phyloP scores from a whole-genome alignment of 495 filamentous ascomycete species.

The Penicillium roqueforti region DNA sequence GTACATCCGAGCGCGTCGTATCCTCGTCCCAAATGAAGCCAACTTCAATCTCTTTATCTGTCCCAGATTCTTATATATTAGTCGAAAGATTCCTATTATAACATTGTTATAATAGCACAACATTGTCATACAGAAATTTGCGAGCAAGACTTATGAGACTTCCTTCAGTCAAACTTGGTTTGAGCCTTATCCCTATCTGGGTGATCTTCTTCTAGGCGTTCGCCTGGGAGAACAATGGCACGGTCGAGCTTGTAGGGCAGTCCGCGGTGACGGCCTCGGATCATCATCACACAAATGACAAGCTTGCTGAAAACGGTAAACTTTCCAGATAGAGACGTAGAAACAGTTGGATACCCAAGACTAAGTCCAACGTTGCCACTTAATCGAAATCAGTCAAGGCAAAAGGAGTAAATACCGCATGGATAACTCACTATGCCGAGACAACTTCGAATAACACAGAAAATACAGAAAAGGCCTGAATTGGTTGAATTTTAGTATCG shows the following conservation, averaged over 20 bases:
- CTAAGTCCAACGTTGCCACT: constrained; percentile 81
- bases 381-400: background rate
- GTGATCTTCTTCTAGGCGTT: constrained; percentile 42
- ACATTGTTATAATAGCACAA: too few relatives aligned
- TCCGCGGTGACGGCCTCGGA: constrained; percentile 84
- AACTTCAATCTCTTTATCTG: too few relatives aligned
- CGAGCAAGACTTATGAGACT: background rate
- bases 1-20: too few relatives aligned
- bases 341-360: constrained; percentile 67
- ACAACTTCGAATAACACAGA: constrained; percentile 79
- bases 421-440: constrained; percentile 58
- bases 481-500: background rate
- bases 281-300: constrained; percentile 81
- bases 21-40: too few relatives aligned
- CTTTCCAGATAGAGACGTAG: constrained; percentile 68
- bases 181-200: background rate
- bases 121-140: background rate
- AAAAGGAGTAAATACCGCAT: background rate
- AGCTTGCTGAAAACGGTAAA: constrained; percentile 76
- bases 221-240: constrained; percentile 73
- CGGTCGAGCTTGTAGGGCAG: constrained; percentile 86
- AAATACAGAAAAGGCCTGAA: constrained; percentile 50
- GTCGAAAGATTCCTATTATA: too few relatives aligned
- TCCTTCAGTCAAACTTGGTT: background rate
- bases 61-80: too few relatives aligned